Evolutionary conservation across 192 early-diverging fungal species (phyloP).

Genomic region (Coemansia sp.): DNA sequence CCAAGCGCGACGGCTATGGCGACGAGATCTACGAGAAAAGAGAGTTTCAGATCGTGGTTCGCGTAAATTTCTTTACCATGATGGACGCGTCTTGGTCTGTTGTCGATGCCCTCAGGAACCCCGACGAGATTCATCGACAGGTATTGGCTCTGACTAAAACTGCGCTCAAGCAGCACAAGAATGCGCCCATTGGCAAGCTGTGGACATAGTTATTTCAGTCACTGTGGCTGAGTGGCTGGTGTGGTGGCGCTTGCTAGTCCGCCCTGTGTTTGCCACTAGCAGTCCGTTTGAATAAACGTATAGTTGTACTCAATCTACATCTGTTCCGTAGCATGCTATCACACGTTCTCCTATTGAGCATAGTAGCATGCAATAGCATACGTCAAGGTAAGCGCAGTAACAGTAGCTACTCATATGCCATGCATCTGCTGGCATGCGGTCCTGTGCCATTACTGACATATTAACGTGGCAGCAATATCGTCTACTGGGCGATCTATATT

Average conservation of each 20-base stretch:
- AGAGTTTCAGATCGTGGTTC: constrained; percentile 81
- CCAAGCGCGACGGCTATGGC: constrained; percentile 84
- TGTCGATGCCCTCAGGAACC: constrained; percentile 45
- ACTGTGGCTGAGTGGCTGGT: not conserved
- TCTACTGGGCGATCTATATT: not conserved
- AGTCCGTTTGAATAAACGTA: not conserved
- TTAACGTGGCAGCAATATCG: constrained; percentile 4
- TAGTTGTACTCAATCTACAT: not conserved
- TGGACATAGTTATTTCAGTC: constrained; percentile 20
- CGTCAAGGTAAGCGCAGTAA: not conserved
- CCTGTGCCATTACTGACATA: constrained; percentile 5
- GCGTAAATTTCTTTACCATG: constrained; percentile 68
- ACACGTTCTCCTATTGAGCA: not conserved
- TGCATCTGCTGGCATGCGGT: constrained; percentile 5
- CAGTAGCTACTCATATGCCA: constrained; percentile 9
- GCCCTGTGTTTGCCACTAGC: not conserved
- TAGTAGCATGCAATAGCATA: not conserved
- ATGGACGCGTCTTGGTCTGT: constrained; percentile 58
- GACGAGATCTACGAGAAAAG: constrained; percentile 89
- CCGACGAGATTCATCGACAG: constrained; percentile 47
- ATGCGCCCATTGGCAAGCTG: constrained; percentile 38
- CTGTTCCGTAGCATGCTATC: too few relatives aligned
- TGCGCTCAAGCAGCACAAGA: constrained; percentile 33
- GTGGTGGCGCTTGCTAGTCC: not conserved
- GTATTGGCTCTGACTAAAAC: constrained; percentile 35